phyloP scores from a whole-genome alignment of 768 basidiomycete genomes.

The Tulasnella sp. region DNA sequence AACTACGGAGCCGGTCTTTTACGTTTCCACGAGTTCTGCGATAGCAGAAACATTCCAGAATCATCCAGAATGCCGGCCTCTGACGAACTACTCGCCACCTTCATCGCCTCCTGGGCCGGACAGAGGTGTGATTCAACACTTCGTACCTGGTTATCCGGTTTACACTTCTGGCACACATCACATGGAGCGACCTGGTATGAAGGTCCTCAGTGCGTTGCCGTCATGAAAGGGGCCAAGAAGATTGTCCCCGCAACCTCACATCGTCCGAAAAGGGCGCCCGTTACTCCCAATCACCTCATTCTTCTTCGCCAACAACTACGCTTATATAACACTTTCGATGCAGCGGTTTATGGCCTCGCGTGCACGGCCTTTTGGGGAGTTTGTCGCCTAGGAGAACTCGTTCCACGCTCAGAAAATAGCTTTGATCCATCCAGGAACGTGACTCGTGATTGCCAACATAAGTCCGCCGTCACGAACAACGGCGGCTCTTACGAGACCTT shows the following conservation, averaged over 20 bases:
- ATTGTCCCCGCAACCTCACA: neutral
- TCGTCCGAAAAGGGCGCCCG: neutral
- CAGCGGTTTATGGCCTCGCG: neutral
- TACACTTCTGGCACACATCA: neutral
- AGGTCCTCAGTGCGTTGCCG: neutral
- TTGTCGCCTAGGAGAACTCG: neutral
- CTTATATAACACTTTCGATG: neutral
- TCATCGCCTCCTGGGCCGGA: neutral
- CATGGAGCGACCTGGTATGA: neutral
- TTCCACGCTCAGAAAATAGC: neutral
- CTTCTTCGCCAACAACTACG: neutral
- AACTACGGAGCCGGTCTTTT: too few relatives aligned
- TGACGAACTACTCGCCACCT: neutral
- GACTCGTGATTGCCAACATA: neutral
- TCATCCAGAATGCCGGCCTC: neutral
- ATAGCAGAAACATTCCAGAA: neutral
- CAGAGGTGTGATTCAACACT: neutral
- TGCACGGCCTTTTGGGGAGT: neutral
- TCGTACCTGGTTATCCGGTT: neutral
- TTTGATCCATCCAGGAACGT: neutral
- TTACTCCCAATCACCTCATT: neutral
- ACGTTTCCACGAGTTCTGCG: neutral
- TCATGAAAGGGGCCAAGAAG: neutral
- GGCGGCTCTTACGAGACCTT: too few relatives aligned
- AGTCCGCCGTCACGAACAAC: neutral